Evolutionary conservation across 1,284 basidiomycete species (phyloP), one percentile per base, ranked within the genome.

Genomic region (Leccinum insigne): DNA sequence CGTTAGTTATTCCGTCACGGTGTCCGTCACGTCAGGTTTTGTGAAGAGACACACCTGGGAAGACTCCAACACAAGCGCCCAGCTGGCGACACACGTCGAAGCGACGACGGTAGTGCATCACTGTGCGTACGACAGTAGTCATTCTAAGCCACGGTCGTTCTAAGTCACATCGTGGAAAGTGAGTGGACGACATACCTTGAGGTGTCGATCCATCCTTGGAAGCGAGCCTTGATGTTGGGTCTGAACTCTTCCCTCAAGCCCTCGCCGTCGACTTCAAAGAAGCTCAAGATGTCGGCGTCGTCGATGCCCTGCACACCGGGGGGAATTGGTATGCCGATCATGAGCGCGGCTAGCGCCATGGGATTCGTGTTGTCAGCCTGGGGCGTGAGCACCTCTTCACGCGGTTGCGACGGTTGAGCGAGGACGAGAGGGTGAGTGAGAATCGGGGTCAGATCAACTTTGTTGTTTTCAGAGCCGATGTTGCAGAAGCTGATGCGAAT

Each of bases 261-360:
- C 38, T 86, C 85, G 59, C 78, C 77, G 44, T 86, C 83, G n/a
- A 85, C 62, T 61, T 87, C 86, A 29, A 86, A 75, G 68, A 82
- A 84, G 4, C 80, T 80, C 4, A 85, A 68, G 35, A 83, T 75
- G 64, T 85, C 85, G 7, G 75, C 78, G 0, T 82, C 82, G 1
- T 77, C 76, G 1, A 18, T 10, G 7, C 63, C 67, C 2, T 72
- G 68, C 29, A 32, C 80, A 77, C 75, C 78, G 0, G 78, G 75
- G 13, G 81, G 72, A 11, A 82, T 70, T 35, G 87, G 86, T 9
- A 90, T 71, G 0, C 88, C 88, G 78, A 90, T 87, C 80, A 90
- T 83, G 80, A 89, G 83, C n/a, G 87, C 87, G 0, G 88, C 86
- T 64, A 90, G 82, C 3, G 85, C 82, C 79, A 89, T 80, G 1